These are phyloP conservation scores for Castanea mollissima DNA, from an alignment of 306 rosid species.

Conservation along the genomic window DNA sequence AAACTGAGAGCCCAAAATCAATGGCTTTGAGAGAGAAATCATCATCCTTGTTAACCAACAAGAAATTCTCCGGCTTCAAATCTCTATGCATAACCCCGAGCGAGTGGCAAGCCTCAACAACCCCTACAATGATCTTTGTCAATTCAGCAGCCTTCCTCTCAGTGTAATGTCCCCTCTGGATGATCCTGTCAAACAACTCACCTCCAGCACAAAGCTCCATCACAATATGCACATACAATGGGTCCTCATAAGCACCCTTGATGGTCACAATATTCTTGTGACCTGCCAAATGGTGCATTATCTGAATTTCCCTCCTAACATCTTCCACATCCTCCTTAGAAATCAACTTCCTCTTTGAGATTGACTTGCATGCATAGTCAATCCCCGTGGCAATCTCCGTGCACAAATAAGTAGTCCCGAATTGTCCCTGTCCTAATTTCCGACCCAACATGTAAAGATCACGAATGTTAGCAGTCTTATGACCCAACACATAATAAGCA, in stretches of 20 bases:
- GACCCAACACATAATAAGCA: conserved; percentile 82
- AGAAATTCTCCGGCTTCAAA: conserved; percentile 90
- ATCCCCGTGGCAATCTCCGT: conserved; percentile 54
- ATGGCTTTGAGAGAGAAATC: conserved; percentile 96
- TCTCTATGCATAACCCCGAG: conserved; percentile 98
- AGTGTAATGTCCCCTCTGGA: conserved; percentile 89
- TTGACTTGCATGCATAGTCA: conserved; percentile 88
- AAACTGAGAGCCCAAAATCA: conserved; percentile 95
- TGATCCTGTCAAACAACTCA: conserved; percentile 86
- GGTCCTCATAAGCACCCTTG: conserved; percentile 92
- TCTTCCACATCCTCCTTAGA: conserved; percentile 89
- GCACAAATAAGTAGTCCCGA: conserved; percentile 83
- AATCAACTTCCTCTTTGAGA: conserved; percentile 88
- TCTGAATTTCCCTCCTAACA: conserved; percentile 93
- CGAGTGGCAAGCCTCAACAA: conserved; percentile 93
- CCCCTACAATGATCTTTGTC: conserved; percentile 86
- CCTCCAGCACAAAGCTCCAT: conserved; percentile 96
- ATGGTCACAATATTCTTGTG: conserved; percentile 89
- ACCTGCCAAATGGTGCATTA: conserved; percentile 96
- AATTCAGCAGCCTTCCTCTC: conserved; percentile 91
- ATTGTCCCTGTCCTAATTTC: conserved; percentile 89
- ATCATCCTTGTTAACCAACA: conserved; percentile 85
- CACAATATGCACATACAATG: conserved; percentile 85
- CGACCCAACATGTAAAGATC: conserved; percentile 81
- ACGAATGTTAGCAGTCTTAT: conserved; percentile 79